A percentile compares a stretch with the other conserved stretches of the same genome.
Conservation (phyloP, 2,329 filamentous ascomycete genomes). For the Alternaria hordeiaustralica region DNA sequence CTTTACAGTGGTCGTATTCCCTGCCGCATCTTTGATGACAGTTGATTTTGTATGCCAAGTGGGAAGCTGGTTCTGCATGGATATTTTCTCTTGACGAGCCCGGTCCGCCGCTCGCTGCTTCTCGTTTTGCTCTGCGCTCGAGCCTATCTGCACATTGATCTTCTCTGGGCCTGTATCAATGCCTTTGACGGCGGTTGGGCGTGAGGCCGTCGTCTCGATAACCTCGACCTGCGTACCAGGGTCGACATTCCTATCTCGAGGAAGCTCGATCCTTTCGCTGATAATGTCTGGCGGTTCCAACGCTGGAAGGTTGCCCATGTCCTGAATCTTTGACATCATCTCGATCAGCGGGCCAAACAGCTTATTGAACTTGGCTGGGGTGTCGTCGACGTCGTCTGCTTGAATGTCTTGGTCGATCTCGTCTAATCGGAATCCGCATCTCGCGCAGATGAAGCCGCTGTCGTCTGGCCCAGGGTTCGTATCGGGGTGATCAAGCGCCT, state of each 20-base stretch:
- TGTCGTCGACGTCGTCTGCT: constrained; percentile 48
- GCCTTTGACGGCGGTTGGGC: constrained; percentile 73
- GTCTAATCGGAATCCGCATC: constrained; percentile 69
- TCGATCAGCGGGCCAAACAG: constrained; percentile 78
- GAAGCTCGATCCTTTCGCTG: constrained; percentile 66
- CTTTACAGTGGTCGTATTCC: constrained; percentile 42
- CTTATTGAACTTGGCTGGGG: constrained; percentile 66
- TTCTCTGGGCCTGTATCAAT: constrained; percentile 70
- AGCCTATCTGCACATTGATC: constrained; percentile 73
- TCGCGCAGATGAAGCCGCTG: constrained; percentile 78
- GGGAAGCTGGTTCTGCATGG: constrained; percentile 72
- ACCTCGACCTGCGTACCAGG: constrained; percentile 67
- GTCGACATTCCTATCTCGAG: constrained; percentile 69
- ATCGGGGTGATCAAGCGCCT: constrained; percentile 80
- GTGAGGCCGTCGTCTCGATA: constrained; percentile 60
- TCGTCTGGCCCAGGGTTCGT: constrained; percentile 55
- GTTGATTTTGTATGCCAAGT: constrained; percentile 76
- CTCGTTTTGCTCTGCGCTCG: constrained; percentile 68
- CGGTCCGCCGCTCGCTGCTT: constrained; percentile 71
- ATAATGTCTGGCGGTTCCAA: constrained; percentile 76
- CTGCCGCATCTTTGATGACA: constrained; percentile 61
- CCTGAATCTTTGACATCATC: constrained; percentile 67
- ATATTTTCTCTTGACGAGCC: constrained; percentile 69
- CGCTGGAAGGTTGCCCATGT: constrained; percentile 78
- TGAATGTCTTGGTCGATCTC: constrained; percentile 36